Conservation (phyloP, 129 eudicot species). For the Flaveria sonorensis region DNA sequence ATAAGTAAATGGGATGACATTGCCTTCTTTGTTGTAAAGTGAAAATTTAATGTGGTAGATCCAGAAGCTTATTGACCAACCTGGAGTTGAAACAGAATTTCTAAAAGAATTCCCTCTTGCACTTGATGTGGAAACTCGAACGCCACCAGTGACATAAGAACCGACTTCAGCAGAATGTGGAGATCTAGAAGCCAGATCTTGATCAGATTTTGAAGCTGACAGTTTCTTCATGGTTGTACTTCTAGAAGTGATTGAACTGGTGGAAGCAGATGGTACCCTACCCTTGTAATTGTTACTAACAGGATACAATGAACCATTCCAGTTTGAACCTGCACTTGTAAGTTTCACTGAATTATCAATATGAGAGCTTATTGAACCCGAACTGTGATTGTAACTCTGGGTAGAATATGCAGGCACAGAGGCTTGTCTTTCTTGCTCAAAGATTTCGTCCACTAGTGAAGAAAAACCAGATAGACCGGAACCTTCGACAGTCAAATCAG, state of each 20-base stretch:
- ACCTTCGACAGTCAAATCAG: constrained; percentile 51
- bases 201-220: constrained; percentile 79
- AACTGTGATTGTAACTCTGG: constrained; percentile 46
- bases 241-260: constrained; percentile 53
- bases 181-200: constrained; percentile 73
- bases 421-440: constrained; percentile 87
- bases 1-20: background rate
- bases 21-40: background rate
- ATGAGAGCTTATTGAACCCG: constrained; percentile 44
- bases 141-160: constrained; percentile 38
- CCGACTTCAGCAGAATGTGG: constrained; percentile 64
- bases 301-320: constrained; percentile 42
- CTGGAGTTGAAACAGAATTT: constrained; percentile 39
- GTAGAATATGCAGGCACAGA: constrained; percentile 43
- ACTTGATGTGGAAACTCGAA: constrained; percentile 45
- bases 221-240: constrained; percentile 44
- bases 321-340: constrained; percentile 31
- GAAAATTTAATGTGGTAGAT: constrained; percentile 3
- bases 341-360: constrained; percentile 32
- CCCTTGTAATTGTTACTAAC: constrained; percentile 48
- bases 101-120: constrained; percentile 40
- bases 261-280: constrained; percentile 55
- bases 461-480: constrained; percentile 68
- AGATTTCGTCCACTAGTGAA: constrained; percentile 86
- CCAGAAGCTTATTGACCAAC: constrained; percentile 30